Evolutionary conservation across 2,329 filamentous ascomycete genomes (phyloP), one percentile per base, ranked within the genome.

Genomic region (Rosellinia necatrix): DNA sequence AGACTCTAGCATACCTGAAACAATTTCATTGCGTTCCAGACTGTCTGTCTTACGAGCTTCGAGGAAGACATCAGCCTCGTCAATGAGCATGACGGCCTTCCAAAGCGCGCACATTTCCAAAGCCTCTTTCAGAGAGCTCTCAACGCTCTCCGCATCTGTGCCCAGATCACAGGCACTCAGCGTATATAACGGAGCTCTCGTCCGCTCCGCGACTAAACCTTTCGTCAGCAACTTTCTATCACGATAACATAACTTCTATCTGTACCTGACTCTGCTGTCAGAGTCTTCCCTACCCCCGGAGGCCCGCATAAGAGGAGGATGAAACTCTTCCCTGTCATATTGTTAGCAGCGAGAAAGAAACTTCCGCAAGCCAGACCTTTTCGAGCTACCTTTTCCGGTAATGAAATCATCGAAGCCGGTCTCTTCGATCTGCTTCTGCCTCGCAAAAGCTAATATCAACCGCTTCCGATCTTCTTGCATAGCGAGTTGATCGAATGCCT

Each of bases 181-280:
- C 32, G 17, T 44, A 44, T 44, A 44, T 44, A 44, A 44, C 10
- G 27, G 41, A 32, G 41, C 21, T 44, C 27, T 44, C 9, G 27
- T 44, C 5, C 21, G 41, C 41, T 44, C 41, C 41, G 41, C 41
- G 2, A 44, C 41, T 44, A 9, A 32, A 17, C 6, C n/a, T n/a
- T 21, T 42, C 25, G 17, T 44, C 15, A 44, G 41, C 27, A 32
- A 44, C 10, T 44, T 22, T 13, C 17, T 32, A 6, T 44, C 3
- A 32, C 4, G 22, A 3, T 13, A 15, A 44, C 7, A 32, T 22
- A 32, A 32, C 4, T 32, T 5, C 4, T 6, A 30, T 5, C 4
- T 6, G 21, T 44, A 44, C 41, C 41, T 22, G 41, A 44, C 41
- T 44, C 41, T 32, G 41, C 41, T 32, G 41, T 44, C 21, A 44